Percentiles rank a stretch among this genome's conserved stretches.
phyloP scores from a whole-genome alignment of 75 land plant genomes.

The Chamaecyparis obtusa region DNA sequence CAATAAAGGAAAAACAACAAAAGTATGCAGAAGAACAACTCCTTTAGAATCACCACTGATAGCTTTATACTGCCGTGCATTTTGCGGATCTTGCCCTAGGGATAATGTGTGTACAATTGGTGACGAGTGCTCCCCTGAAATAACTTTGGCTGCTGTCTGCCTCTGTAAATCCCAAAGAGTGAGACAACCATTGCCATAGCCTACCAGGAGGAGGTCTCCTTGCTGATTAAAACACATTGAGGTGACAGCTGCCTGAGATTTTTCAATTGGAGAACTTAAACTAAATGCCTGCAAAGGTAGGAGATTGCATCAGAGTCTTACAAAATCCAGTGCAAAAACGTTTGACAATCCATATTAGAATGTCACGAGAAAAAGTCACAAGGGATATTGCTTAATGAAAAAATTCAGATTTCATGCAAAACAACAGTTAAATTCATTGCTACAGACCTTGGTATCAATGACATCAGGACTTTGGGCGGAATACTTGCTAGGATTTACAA shows the following conservation, averaged over 20 bases:
- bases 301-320: background rate
- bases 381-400: background rate
- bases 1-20: constrained; percentile 63
- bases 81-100: constrained; percentile 74
- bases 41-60: constrained; percentile 93
- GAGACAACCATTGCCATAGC: constrained; percentile 87
- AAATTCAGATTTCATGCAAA: background rate
- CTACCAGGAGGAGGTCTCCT: constrained; percentile 90
- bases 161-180: constrained; percentile 84
- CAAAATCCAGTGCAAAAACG: background rate
- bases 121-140: constrained; percentile 71
- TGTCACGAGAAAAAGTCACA: background rate
- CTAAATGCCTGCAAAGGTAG: constrained; percentile 45
- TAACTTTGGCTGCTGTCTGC: constrained; percentile 50
- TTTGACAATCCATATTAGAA: background rate
- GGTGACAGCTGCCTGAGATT: constrained; percentile 60
- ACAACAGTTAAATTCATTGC: background rate
- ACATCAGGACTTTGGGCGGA: constrained; percentile 59
- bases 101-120: constrained; percentile 82
- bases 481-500: constrained; percentile 81
- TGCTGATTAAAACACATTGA: constrained; percentile 92
- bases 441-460: constrained; percentile 67
- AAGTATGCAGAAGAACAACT: constrained; percentile 62
- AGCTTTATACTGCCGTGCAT: constrained; percentile 70
- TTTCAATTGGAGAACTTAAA: constrained; percentile 63